Conservation (phyloP, 768 basidiomycete genomes). For the Gloeopeniophorella convolvens region DNA sequence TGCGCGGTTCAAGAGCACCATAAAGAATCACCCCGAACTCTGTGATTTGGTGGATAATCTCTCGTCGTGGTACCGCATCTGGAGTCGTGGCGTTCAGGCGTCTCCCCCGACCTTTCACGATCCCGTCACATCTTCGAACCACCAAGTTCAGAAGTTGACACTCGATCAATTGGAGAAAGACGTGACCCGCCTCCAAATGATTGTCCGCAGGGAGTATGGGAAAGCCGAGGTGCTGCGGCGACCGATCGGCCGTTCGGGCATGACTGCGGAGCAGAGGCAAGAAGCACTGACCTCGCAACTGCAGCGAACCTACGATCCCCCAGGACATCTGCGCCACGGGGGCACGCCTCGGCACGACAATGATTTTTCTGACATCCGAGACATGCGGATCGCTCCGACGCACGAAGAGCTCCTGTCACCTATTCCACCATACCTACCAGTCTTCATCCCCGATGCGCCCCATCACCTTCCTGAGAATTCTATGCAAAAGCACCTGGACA, state of each 20-base stretch:
- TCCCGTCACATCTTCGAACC: conserved; percentile 29
- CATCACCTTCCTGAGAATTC: conserved; percentile 51
- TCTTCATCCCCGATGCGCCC: conserved; percentile 51
- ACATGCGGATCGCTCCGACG: conserved; percentile 67
- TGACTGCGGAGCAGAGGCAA: conserved; percentile 21
- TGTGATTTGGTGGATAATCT: conserved; percentile 36
- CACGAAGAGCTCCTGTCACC: conserved; percentile 52
- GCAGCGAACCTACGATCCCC: conserved; percentile 43
- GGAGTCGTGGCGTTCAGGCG: conserved; percentile 37
- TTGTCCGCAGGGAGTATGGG: conserved; percentile 45
- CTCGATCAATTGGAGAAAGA: conserved; percentile 31
- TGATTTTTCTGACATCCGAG: conserved; percentile 45
- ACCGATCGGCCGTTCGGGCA: not conserved
- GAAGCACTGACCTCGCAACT: conserved; percentile 37
- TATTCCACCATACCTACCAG: conserved; percentile 52
- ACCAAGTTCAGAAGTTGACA: conserved; percentile 33
- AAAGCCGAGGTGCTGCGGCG: conserved; percentile 25
- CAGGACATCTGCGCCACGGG: conserved; percentile 41
- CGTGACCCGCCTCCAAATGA: conserved; percentile 31
- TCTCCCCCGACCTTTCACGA: conserved; percentile 41
- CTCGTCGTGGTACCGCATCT: conserved; percentile 39
- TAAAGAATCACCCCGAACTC: conserved; percentile 41
- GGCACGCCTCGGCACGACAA: conserved; percentile 62
- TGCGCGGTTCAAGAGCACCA: conserved; percentile 51
- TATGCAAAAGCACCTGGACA: conserved; percentile 63